phyloP scores from a whole-genome alignment of 306 rosid species.

The Trifolium subterraneum region DNA sequence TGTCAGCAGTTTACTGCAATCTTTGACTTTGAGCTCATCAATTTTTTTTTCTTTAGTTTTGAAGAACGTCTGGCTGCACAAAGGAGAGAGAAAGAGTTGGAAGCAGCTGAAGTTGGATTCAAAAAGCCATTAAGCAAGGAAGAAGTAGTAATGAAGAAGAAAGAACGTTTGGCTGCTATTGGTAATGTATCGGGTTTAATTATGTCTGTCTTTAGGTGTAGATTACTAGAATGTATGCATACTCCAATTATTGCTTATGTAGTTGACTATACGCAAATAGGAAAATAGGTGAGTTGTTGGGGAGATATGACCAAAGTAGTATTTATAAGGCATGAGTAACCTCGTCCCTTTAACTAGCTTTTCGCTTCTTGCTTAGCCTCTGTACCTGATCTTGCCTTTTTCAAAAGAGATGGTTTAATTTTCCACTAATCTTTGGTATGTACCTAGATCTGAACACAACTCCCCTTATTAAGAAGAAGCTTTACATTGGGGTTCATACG shows the following conservation, averaged over 20 bases:
- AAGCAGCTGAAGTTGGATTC: slow-evolving; percentile 78
- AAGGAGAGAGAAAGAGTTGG: slow-evolving; percentile 83
- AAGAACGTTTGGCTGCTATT: slow-evolving; percentile 97
- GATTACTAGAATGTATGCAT: slow-evolving; percentile 33
- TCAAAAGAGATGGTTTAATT: background rate
- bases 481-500: background rate
- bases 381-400: background rate
- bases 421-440: background rate
- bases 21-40: slow-evolving; percentile 38
- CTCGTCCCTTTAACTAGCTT: background rate
- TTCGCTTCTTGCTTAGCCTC: background rate
- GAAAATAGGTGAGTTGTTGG: slow-evolving; percentile 1
- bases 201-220: slow-evolving; percentile 19
- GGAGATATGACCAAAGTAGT: background rate
- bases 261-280: slow-evolving; percentile 15
- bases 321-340: background rate
- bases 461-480: background rate
- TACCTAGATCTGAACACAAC: background rate
- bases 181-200: slow-evolving; percentile 60
- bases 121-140: slow-evolving; percentile 89
- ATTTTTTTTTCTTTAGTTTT: slow-evolving; percentile 62
- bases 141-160: slow-evolving; percentile 84
- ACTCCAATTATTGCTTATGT: slow-evolving; percentile 29
- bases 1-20: slow-evolving; percentile 29
- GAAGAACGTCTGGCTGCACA: slow-evolving; percentile 98